Evolutionary conservation across 2,329 filamentous ascomycete species (phyloP).

Genomic region (Talaromyces sp.): DNA sequence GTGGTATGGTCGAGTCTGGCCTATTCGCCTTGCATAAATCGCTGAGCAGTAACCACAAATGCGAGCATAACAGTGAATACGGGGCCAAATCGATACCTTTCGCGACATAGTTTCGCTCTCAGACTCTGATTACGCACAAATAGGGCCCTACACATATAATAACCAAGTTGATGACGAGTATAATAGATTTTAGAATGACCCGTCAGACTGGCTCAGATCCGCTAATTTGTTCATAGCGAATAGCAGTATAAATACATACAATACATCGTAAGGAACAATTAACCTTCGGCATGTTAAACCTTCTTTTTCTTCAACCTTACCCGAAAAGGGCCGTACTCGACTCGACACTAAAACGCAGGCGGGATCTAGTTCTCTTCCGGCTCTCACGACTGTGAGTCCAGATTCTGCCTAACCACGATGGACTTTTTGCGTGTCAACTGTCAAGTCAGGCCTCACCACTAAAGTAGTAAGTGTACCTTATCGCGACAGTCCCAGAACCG

Average conservation of each 20-base stretch:
- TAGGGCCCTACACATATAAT: background rate
- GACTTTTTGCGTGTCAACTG: background rate
- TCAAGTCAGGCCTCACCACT: too few relatives aligned
- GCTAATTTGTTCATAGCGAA: background rate
- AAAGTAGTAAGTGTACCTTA: background rate
- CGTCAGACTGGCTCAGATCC: conserved; percentile 17
- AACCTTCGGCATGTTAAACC: conserved; percentile 9
- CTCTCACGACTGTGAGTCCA: background rate
- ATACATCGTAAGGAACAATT: background rate
- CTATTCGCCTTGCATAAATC: background rate
- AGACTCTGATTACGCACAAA: background rate
- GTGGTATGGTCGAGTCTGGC: background rate
- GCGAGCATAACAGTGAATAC: background rate
- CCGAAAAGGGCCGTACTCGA: conserved; percentile 13
- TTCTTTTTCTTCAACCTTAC: conserved; percentile 5
- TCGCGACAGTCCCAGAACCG: background rate
- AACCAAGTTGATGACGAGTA: background rate
- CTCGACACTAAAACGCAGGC: background rate
- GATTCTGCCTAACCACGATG: background rate
- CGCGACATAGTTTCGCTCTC: background rate
- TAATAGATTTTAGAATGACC: background rate
- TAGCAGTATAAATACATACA: background rate
- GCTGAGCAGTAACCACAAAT: background rate
- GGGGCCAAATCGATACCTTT: background rate
- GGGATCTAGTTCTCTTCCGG: background rate